Evolutionary conservation across 2,329 filamentous ascomycete genomes (phyloP), one percentile per base, ranked within the genome.

Genomic region (Fusarium temperatum): DNA sequence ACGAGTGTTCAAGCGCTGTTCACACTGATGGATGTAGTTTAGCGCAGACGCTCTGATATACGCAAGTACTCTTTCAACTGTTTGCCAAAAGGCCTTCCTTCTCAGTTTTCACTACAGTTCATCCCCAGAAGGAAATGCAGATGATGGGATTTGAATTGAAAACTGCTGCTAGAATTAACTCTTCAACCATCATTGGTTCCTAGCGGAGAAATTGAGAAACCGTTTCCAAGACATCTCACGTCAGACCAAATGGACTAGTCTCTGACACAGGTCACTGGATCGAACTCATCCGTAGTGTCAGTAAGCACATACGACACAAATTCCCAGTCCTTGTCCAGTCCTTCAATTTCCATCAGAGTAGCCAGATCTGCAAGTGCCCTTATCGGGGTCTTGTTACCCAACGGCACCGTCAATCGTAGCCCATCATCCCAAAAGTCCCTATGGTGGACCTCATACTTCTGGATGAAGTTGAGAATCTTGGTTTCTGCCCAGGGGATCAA

Each of bases 111-210:
- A 6, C 12, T 10, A 45, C 24, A 4, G 18, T 14, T 20, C 26
- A 1, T 8, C 6, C 5, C 12, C 6, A 5, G 12, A 15, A 10
- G 12, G 0, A 7, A 20, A 26, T 14, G 1, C 4, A 26, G 24
- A 45, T 26, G 5, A 45, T 42, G 22, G 1, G 17, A 20, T 5
- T 26, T 26, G 8, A 6, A 26, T 10, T 26, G 6, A 9, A 20
- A 6, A 14, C 3, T 45, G 17, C 12, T 13, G 8, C 42, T 26
- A 6, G 24, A 18, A 26, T 24, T 20, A 26, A 18, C 11, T 26
- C 42, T 8, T 18, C 5, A 24, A 18, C 8, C 6, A 26, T 26
- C 5, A 9, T 45, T 20, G 17, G 5, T 45, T 5, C 42, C 13
- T 4, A 13, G 24, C 11, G 3, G 42, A 26, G 2, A 13, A 20